These are phyloP conservation scores for Claviceps capensis DNA, from an alignment of 2,329 filamentous ascomycete genomes.

Conservation along the genomic window DNA sequence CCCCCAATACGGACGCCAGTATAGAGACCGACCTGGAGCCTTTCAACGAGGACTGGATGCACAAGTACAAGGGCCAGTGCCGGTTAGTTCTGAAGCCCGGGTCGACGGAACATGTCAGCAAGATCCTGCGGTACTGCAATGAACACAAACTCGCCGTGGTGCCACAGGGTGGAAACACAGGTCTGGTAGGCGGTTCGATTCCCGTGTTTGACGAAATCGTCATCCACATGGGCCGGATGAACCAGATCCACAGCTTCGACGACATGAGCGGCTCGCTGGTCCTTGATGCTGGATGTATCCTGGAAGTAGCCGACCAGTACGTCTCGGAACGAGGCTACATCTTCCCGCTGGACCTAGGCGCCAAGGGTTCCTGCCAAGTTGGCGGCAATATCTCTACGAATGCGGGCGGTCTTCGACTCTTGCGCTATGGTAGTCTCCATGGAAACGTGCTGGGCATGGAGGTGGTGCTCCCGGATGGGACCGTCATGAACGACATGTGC, in stretches of 20 bases:
- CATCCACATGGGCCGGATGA: constrained; percentile 81
- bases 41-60: constrained; percentile 98
- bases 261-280: constrained; percentile 84
- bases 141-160: constrained; percentile 84
- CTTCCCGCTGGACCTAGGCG: constrained; percentile 93
- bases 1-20: constrained; percentile 48
- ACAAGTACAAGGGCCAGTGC: constrained; percentile 88
- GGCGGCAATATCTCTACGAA: constrained; percentile 95
- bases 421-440: constrained; percentile 89
- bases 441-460: constrained; percentile 87
- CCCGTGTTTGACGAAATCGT: constrained; percentile 98
- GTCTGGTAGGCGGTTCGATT: constrained; percentile 86
- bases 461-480: constrained; percentile 86
- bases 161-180: constrained; percentile 93
- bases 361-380: constrained; percentile 92
- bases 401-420: constrained; percentile 75
- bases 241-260: constrained; percentile 81
- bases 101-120: constrained; percentile 77
- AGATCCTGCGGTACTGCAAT: constrained; percentile 90
- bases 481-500: constrained; percentile 76
- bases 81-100: constrained; percentile 76
- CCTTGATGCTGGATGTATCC: constrained; percentile 78
- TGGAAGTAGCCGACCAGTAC: constrained; percentile 79
- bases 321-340: constrained; percentile 74
- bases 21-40: constrained; percentile 69